Base-by-base conservation (phyloP, 2,329 filamentous ascomycete genomes). In the Trichoderma pleuroti region DNA sequence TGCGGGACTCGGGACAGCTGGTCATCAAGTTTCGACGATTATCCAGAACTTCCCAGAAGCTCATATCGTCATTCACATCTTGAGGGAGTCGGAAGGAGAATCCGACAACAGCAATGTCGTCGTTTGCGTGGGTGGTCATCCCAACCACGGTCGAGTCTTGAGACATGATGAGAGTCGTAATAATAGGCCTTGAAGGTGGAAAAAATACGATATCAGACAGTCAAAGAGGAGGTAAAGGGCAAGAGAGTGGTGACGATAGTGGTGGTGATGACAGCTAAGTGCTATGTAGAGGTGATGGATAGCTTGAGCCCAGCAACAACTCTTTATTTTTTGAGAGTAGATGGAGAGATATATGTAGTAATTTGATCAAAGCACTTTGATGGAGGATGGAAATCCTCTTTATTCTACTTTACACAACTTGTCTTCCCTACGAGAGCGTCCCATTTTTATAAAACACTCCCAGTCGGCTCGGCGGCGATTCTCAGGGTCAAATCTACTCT, bases 11-110 rank as follows among this genome's bases (percentile, higher is more conserved):
- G 2, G 80, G 80, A 76, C 77, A 81, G 16, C 72, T 60, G 4
- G 76, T 80, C 74, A 77, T 75, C 28, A 81, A 34, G 66, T 80
- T 81, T 68, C 64, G 77, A 24, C 74, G 70, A 24, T 73, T 72
- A 36, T 78, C 49, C 8, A 82, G 75, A 3, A 76, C 74, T 4
- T 81, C 74, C 81, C 80, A 82, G n/a, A 82, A 78, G 21, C 68
- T 73, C 8, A 70, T 70, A 9, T 76, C 77, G 39, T 81, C 76
- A 0, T 78, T 73, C 5, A 76, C 73, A 42, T 75, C 78, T 36
- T 81, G 78, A 2, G 82, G 82, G 1, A 83, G 76, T 68, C 79
- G 81, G 61, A 80, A 80, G 16, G 80, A 79, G 42, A 78, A 77
- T 5, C 82, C 82, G 10, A 84, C 72, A 8, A 84, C 71, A 9